phyloP scores from a whole-genome alignment of 805 yeast genomes.

The Wickerhamiella hasegawae region DNA sequence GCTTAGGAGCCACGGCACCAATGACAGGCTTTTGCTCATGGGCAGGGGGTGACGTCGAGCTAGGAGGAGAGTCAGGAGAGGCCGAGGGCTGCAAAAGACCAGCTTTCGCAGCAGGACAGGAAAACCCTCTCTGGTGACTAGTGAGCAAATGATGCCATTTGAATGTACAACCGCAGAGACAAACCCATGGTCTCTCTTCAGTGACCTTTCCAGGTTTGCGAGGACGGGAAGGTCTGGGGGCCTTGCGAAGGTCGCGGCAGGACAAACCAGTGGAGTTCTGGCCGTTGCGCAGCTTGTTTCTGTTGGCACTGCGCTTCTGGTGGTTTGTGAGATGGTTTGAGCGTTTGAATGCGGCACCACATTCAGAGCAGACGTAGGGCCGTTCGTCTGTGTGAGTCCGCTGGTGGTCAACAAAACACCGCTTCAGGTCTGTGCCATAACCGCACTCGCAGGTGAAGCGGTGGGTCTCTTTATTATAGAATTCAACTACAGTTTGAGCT shows the following conservation, averaged over 20 bases:
- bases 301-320: constrained; percentile 4
- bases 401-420: constrained; percentile 28
- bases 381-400: constrained; percentile 73
- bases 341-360: constrained; percentile 52
- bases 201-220: not conserved
- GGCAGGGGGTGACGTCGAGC: no score
- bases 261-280: not conserved
- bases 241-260: constrained; percentile 2
- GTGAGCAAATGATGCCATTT: constrained; percentile 6
- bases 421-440: constrained; percentile 5
- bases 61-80: not conserved
- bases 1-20: no score
- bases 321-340: constrained; percentile 5
- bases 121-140: constrained; percentile 4
- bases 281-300: not conserved
- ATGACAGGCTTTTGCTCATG: no score
- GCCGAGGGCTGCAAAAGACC: not conserved
- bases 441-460: constrained; percentile 4
- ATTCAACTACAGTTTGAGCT: no score
- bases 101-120: constrained; percentile 2
- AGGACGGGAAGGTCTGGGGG: constrained; percentile 2
- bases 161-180: constrained; percentile 5
- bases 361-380: constrained; percentile 54
- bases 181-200: constrained; percentile 4
- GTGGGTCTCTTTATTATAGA: no score